These are phyloP conservation scores for Leishmania turanica DNA, from an alignment of 208 protist genomes.

Conservation along the genomic window DNA sequence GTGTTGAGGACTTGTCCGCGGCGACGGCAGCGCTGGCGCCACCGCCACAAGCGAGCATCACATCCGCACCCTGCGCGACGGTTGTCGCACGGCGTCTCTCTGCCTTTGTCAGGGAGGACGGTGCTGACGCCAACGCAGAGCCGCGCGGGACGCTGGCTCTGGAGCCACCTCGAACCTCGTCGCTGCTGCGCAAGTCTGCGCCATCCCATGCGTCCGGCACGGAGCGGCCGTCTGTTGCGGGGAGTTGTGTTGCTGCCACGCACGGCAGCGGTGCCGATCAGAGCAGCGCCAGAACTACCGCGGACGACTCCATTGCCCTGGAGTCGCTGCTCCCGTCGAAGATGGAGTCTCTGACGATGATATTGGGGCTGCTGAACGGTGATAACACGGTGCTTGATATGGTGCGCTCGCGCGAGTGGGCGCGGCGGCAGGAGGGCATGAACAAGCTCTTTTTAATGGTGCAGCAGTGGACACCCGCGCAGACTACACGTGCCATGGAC, in stretches of 20 bases:
- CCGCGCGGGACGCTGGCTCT: not conserved
- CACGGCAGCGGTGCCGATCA: not conserved
- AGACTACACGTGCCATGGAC: conserved; percentile 53
- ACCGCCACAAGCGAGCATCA: not conserved
- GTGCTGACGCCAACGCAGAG: not conserved
- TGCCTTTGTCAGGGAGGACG: not conserved
- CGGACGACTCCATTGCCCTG: conserved; percentile 66
- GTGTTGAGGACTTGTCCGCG: conserved; percentile 35
- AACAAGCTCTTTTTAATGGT: conserved; percentile 51
- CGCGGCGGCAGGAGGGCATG: conserved; percentile 65
- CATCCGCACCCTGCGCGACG: conserved; percentile 3
- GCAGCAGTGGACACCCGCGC: conserved; percentile 51
- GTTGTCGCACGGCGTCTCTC: conserved; percentile 16
- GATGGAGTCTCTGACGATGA: conserved; percentile 56
- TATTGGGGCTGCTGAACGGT: conserved; percentile 63
- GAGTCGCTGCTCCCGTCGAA: conserved; percentile 76
- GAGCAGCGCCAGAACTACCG: conserved; percentile 2
- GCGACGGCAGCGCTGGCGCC: not conserved
- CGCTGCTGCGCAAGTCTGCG: conserved; percentile 3
- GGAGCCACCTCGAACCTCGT: conserved; percentile 2
- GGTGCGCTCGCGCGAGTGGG: conserved; percentile 82
- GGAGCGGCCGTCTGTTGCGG: not conserved
- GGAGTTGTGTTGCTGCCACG: not conserved
- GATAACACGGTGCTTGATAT: conserved; percentile 58
- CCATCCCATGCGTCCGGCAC: not conserved